phyloP scores from a whole-genome alignment of 2,329 filamentous ascomycete genomes.

The Ophiostoma sp. region DNA sequence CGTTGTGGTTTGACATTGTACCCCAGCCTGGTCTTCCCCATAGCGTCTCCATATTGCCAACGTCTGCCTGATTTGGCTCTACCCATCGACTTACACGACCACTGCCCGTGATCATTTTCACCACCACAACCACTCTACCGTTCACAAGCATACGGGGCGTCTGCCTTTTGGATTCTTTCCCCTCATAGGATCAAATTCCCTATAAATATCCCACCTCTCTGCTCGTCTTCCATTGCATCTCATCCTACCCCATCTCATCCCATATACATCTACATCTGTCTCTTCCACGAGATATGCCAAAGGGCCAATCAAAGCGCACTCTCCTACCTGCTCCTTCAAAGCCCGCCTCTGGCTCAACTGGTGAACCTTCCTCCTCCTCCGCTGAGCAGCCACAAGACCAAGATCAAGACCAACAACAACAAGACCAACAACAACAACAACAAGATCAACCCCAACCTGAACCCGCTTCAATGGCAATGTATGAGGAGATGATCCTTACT shows the following conservation, averaged over 20 bases:
- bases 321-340: constrained; percentile 19
- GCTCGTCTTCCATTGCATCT: background rate
- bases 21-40: constrained; percentile 11
- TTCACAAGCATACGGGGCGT: background rate
- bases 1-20: constrained; percentile 1
- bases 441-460: background rate
- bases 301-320: constrained; percentile 7
- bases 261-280: background rate
- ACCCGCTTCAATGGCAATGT: background rate
- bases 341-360: background rate
- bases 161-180: background rate
- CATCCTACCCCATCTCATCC: background rate
- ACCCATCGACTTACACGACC: constrained; percentile 19
- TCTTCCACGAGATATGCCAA: constrained; percentile 17
- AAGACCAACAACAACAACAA: background rate
- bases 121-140: background rate
- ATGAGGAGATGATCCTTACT: constrained; percentile 25
- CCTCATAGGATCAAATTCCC: background rate
- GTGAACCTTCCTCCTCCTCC: background rate
- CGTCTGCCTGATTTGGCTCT: constrained; percentile 22
- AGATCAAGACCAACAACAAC: background rate
- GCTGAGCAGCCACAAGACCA: background rate
- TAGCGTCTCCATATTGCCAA: constrained; percentile 3
- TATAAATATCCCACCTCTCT: background rate
- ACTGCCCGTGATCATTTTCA: background rate